These are phyloP conservation scores for Takakia lepidozioides DNA, from an alignment of 225 moss, liverwort and hornwort genomes.

Conservation along the genomic window DNA sequence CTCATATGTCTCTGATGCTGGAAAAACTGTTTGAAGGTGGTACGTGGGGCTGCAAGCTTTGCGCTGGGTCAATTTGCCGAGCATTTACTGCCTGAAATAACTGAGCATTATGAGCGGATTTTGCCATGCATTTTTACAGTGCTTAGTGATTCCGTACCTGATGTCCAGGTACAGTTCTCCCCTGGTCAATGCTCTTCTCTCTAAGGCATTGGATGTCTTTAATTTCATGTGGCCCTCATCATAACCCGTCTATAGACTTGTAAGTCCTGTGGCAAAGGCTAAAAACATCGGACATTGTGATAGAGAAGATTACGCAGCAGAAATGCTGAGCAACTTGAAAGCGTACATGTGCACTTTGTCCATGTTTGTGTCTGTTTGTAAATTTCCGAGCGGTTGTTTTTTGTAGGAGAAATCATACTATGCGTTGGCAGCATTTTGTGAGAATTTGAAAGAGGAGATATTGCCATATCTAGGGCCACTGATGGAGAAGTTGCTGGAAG, in stretches of 20 bases:
- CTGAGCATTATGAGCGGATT: slow-evolving; percentile 86
- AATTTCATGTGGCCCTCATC: too few relatives aligned
- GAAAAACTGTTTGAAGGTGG: slow-evolving; percentile 28
- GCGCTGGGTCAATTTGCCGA: slow-evolving; percentile 98
- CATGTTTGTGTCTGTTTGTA: too few relatives aligned
- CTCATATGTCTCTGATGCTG: not conserved
- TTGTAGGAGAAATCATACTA: slow-evolving; percentile 91
- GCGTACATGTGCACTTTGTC: too few relatives aligned
- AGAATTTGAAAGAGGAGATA: slow-evolving; percentile 92
- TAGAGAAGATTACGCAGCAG: too few relatives aligned
- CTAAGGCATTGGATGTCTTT: too few relatives aligned
- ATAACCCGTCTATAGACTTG: too few relatives aligned
- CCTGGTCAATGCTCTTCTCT: too few relatives aligned
- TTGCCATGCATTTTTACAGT: slow-evolving; percentile 93
- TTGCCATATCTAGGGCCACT: slow-evolving; percentile 81
- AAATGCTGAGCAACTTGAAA: too few relatives aligned
- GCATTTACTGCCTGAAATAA: slow-evolving; percentile 94
- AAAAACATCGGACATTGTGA: too few relatives aligned
- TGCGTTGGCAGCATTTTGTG: slow-evolving; percentile 98
- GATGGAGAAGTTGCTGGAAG: slow-evolving; percentile 86
- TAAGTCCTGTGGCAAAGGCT: too few relatives aligned
- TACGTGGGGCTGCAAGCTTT: slow-evolving; percentile 94
- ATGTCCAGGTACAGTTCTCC: slow-evolving; percentile 93
- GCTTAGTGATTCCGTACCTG: slow-evolving; percentile 76
- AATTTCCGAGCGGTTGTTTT: too few relatives aligned